Conservation (phyloP, 257 asterid species). For the Jasminum sambac region DNA sequence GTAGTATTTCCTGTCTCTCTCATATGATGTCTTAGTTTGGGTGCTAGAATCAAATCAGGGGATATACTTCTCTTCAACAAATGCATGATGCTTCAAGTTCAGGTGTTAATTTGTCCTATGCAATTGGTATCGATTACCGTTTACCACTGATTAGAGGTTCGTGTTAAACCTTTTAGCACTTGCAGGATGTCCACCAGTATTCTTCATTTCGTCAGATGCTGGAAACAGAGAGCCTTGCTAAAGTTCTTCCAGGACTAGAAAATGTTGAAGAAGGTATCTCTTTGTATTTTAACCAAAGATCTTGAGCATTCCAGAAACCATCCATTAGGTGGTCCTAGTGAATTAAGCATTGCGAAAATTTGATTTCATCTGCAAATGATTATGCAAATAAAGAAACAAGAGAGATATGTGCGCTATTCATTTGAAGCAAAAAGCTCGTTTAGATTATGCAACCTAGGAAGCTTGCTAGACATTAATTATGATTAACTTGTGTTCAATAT, state of each 20-base stretch:
- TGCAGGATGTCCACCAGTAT: slow-evolving; percentile 67
- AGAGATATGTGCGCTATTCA: not conserved
- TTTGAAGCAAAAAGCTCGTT: not conserved
- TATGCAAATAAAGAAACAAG: not conserved
- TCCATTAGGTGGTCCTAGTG: not conserved
- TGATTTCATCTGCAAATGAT: not conserved
- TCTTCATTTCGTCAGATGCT: slow-evolving; percentile 80
- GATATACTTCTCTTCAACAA: slow-evolving; percentile 62
- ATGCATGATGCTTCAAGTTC: slow-evolving; percentile 73
- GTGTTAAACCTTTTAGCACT: slow-evolving; percentile 22
- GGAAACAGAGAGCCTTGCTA: slow-evolving; percentile 58
- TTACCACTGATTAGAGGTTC: slow-evolving; percentile 2
- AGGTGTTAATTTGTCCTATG: slow-evolving; percentile 50
- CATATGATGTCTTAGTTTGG: slow-evolving; percentile 30
- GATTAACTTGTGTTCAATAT: not conserved
- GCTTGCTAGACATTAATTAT: not conserved
- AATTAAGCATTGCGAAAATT: not conserved
- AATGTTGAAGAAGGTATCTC: slow-evolving; percentile 64
- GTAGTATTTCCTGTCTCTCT: slow-evolving; percentile 1
- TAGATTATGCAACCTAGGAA: not conserved
- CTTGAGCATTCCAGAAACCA: not conserved
- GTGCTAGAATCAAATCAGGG: slow-evolving; percentile 58
- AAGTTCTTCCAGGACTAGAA: slow-evolving; percentile 79
- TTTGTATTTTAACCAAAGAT: not conserved
- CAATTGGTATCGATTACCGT: slow-evolving; percentile 24